Evolutionary conservation across 371 early-diverging fungal species (phyloP).

Genomic region (Fennellomyces sp.): DNA sequence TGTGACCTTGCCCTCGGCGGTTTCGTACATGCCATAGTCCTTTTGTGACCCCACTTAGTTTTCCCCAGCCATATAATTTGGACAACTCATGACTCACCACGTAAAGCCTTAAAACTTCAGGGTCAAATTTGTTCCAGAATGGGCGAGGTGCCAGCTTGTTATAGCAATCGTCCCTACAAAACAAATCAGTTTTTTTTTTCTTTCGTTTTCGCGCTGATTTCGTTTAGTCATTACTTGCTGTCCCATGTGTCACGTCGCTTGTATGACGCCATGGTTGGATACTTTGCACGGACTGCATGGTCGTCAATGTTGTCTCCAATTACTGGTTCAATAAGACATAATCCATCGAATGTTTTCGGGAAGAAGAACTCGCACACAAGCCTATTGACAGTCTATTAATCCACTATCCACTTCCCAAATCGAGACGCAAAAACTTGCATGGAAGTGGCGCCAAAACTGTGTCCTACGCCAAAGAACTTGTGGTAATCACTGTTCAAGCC

Average conservation of each 20-base stretch:
- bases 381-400: slow-evolving; percentile 19
- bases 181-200: neutral
- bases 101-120: slow-evolving; percentile 40
- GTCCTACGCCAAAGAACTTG: slow-evolving; percentile 41
- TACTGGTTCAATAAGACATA: slow-evolving; percentile 42
- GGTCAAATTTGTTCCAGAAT: slow-evolving; percentile 40
- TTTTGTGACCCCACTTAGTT: too few species aligned
- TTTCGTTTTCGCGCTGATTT: neutral
- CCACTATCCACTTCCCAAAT: too few species aligned
- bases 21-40: slow-evolving; percentile 43
- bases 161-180: slow-evolving; percentile 30
- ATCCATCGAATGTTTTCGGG: slow-evolving; percentile 39
- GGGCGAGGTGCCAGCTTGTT: slow-evolving; percentile 19
- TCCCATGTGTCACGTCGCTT: slow-evolving; percentile 26
- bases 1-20: slow-evolving; percentile 39
- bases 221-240: neutral
- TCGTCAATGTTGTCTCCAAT: slow-evolving; percentile 14
- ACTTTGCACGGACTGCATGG: slow-evolving; percentile 17
- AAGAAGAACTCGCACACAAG: slow-evolving; percentile 38
- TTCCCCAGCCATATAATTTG: neutral
- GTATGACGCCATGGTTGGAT: slow-evolving; percentile 13
- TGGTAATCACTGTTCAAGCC: slow-evolving; percentile 23
- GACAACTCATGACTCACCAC: slow-evolving; percentile 24
- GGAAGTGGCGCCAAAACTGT: slow-evolving; percentile 47
- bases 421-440: slow-evolving; percentile 34